Percentiles rank a stretch among this genome's conserved stretches.
These are phyloP conservation scores for Eucalyptus virginea DNA, from an alignment of 345 rosid genomes.

Conservation along the genomic window DNA sequence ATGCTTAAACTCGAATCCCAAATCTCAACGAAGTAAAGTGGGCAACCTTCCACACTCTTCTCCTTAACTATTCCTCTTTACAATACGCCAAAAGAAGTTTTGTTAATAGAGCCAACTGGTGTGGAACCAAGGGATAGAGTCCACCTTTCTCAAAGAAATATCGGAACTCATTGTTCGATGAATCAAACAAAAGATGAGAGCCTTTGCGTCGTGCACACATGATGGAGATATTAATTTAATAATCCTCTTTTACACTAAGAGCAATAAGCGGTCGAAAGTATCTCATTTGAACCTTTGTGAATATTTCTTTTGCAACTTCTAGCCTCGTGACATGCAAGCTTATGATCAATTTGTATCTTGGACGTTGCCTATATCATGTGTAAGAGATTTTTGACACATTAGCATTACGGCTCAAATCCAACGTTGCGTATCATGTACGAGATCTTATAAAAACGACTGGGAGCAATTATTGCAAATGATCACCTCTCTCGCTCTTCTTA, in stretches of 20 bases:
- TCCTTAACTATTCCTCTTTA: neutral
- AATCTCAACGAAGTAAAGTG: neutral
- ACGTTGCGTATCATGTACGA: neutral
- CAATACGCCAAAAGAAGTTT: neutral
- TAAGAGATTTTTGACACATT: neutral
- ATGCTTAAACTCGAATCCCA: neutral
- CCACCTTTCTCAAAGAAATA: neutral
- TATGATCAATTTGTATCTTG: neutral
- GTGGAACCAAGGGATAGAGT: neutral
- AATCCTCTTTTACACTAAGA: neutral
- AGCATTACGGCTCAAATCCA: neutral
- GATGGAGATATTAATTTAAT: no score
- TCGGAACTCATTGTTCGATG: neutral
- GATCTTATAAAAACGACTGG: rapidly evolving
- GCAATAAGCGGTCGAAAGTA: neutral
- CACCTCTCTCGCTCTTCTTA: neutral
- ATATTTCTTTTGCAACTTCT: neutral
- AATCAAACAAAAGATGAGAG: neutral
- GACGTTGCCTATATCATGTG: neutral
- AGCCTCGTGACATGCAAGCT: neutral
- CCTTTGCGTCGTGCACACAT: neutral
- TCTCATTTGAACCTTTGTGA: neutral
- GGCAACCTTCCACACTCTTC: neutral
- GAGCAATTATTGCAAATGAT: neutral
- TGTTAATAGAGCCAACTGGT: neutral